Percentiles rank a stretch among this genome's conserved stretches.
Conservation (phyloP, 306 rosid genomes). For the Sophora flavescens region DNA sequence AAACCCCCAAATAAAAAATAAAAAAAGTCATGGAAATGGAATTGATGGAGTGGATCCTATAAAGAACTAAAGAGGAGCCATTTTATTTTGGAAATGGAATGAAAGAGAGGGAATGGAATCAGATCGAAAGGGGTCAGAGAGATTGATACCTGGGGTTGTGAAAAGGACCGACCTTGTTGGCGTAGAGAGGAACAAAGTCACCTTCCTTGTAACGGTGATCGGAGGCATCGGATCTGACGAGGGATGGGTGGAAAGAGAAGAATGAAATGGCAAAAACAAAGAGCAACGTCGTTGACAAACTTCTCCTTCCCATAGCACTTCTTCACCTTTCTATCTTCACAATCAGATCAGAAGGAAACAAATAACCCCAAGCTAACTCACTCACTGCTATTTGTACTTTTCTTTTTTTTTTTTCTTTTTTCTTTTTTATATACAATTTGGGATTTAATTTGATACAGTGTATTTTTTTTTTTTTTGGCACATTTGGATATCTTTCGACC, state of each 20-base stretch:
- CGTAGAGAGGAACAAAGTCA: slow-evolving; percentile 74
- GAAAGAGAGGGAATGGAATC: neutral
- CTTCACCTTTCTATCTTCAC: slow-evolving; percentile 4
- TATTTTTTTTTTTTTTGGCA: too few relatives aligned
- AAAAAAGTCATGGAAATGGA: neutral
- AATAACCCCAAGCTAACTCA: neutral
- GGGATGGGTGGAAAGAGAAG: slow-evolving; percentile 48
- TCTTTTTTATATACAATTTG: neutral
- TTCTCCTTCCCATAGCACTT: slow-evolving; percentile 47
- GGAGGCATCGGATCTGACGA: slow-evolving; percentile 73
- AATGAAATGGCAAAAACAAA: slow-evolving; percentile 54
- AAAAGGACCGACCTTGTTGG: slow-evolving; percentile 88
- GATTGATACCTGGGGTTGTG: slow-evolving; percentile 75
- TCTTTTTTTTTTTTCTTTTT: neutral
- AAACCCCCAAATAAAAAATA: neutral
- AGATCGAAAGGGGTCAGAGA: too few relatives aligned
- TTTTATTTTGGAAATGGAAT: too few relatives aligned
- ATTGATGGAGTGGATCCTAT: neutral
- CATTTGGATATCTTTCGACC: too few relatives aligned
- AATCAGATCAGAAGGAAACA: slow-evolving; percentile 1
- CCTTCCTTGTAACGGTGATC: slow-evolving; percentile 72
- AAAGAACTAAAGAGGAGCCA: neutral
- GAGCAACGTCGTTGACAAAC: slow-evolving; percentile 34
- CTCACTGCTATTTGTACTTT: neutral
- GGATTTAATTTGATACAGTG: too few relatives aligned